phyloP scores from a whole-genome alignment of 1,139 yeast genomes.

The Candida mesenterica region DNA sequence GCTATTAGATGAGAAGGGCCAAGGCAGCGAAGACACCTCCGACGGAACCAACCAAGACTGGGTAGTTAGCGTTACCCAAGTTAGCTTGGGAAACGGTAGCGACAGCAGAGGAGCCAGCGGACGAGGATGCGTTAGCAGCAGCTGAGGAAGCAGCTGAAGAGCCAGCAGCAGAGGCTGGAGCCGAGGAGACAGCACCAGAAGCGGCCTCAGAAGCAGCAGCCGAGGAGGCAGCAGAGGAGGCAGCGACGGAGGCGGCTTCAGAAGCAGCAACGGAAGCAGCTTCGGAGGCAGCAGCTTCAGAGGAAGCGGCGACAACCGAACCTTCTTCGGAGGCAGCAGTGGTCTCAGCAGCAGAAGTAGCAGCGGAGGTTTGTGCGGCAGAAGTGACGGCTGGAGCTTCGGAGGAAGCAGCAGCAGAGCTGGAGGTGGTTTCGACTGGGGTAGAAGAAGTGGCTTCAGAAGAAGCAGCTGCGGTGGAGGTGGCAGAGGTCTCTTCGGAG shows the following conservation, averaged over 20 bases:
- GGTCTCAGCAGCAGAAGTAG: conserved; percentile 15
- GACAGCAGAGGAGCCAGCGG: conserved; percentile 7
- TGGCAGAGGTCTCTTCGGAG: conserved; percentile 7
- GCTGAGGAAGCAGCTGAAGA: conserved; percentile 5
- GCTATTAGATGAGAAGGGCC: conserved; percentile 14
- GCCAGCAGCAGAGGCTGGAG: conserved; percentile 6
- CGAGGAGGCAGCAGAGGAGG: conserved; percentile 4
- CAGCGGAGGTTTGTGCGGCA: conserved; percentile 9
- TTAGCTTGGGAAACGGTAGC: conserved; percentile 10
- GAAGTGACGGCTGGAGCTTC: conserved; percentile 1
- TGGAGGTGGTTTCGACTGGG: not conserved
- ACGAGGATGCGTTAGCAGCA: conserved; percentile 5
- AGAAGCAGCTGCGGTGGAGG: conserved; percentile 9
- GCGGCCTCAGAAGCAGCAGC: conserved; percentile 7
- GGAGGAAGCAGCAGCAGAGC: conserved; percentile 1
- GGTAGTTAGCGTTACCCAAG: conserved; percentile 11
- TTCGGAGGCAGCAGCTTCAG: conserved; percentile 11
- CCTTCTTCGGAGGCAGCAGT: conserved; percentile 15
- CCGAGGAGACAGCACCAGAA: conserved; percentile 4
- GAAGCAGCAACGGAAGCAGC: conserved; percentile 4
- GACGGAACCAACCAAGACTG: conserved; percentile 12
- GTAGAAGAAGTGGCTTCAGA: conserved; percentile 8
- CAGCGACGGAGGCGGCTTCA: conserved; percentile 7
- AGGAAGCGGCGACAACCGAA: conserved; percentile 11
- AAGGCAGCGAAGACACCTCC: conserved; percentile 15